Conservation (phyloP, 164 flowering plant genomes). For the Nymphaea colorata region DNA sequence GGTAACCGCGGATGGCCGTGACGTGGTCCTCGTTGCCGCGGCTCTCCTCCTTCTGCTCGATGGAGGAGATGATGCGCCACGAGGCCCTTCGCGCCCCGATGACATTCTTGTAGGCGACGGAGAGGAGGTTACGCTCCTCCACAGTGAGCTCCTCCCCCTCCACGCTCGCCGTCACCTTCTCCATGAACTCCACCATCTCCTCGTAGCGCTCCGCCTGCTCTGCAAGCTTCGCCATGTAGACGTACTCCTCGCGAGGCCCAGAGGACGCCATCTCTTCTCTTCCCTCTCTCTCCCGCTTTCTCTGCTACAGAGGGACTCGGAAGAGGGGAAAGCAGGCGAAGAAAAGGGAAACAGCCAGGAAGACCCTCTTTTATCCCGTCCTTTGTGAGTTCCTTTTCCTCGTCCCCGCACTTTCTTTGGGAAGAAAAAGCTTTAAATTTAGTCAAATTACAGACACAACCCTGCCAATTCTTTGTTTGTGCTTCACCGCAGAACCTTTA, state of each 20-base stretch:
- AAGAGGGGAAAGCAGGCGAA: neutral
- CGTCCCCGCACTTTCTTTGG: no score
- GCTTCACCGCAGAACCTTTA: no score
- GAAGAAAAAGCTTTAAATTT: no score
- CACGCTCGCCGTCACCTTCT: neutral
- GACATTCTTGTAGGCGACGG: slow-evolving; percentile 76
- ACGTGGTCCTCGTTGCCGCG: slow-evolving; percentile 9
- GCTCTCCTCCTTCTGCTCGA: slow-evolving; percentile 31
- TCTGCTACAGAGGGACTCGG: neutral
- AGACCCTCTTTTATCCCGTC: neutral
- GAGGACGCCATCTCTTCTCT: neutral
- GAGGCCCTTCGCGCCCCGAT: slow-evolving; percentile 81
- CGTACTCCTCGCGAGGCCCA: slow-evolving; percentile 1
- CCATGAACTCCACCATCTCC: slow-evolving; percentile 1
- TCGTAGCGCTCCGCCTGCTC: slow-evolving; percentile 3
- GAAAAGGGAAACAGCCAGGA: neutral
- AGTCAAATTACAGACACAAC: no score
- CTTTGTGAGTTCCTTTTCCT: no score
- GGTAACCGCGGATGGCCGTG: slow-evolving; percentile 7
- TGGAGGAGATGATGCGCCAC: slow-evolving; percentile 80
- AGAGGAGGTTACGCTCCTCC: slow-evolving; percentile 2
- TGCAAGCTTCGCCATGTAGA: slow-evolving; percentile 4
- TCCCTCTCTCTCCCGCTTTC: neutral
- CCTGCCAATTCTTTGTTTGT: no score
- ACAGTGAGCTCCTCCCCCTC: neutral